Evolutionary conservation across 176 grass and related monocot species (phyloP), one percentile per base, ranked within the genome.

Genomic region (Oryza longistaminata): DNA sequence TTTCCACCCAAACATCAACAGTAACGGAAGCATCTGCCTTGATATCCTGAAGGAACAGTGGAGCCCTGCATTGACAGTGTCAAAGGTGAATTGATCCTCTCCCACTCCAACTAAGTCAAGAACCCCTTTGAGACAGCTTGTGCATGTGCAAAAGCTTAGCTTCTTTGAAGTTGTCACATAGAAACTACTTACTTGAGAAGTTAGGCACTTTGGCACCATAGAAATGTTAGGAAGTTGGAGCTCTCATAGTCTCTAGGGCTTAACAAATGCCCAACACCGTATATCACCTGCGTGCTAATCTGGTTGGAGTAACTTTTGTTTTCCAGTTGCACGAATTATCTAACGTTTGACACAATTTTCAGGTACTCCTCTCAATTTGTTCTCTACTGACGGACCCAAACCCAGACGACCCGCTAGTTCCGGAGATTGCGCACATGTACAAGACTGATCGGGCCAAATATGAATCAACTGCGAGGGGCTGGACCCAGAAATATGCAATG

Each of bases 1-100:
- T 80, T 90, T 87, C 75, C 89, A 90, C 44, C 89, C 89, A 29
- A 90, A 90, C 25, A 75, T 90, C 85, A 90, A 90, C 75, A 87
- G 85, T 68, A 90, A 90, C 21, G 89, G 89, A 34, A 90, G 89
- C 85, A 90, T 90, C 42, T 90, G 89, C 50, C 89, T 90, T 90
- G 89, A 90, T 87, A 90, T 90, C 70, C 68, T 90, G 29, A 90
- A 90, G 85, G 89, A 90, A 19, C 89, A 90, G 40, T 90, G 89
- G 89, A 90, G 89, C 80, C 89, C 89, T 80, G 89, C 89, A 7
- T 75, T 90, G 85, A 90, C 85, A 44, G 84, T 90, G 75, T 90
- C 89, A 7, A 87, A 90, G 89, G 89, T 83, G 19, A 61, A 25
- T 61, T 31, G 14, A 48, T 80, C 21, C 39, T 87, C 3, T n/a